Evolutionary conservation across 306 rosid species (phyloP).

Genomic region (cucumber (Cucumis sativus)): DNA sequence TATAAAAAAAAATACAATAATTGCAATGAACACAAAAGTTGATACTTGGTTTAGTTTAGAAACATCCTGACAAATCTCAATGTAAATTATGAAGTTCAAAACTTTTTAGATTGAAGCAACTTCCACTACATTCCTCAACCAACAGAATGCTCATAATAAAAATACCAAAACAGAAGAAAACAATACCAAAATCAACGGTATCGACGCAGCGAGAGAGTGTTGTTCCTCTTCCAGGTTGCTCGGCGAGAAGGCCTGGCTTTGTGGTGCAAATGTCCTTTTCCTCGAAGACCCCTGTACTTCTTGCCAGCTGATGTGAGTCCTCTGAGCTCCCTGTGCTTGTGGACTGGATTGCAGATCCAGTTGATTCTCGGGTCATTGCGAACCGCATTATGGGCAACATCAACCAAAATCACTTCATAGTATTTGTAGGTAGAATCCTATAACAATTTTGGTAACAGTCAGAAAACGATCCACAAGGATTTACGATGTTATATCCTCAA

Average conservation of each 20-base stretch:
- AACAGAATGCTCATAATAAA: too few species aligned
- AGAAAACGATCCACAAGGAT: too few species aligned
- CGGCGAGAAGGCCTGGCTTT: conserved; percentile 64
- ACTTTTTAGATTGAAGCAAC: too few species aligned
- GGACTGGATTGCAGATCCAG: conserved; percentile 74
- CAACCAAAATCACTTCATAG: conserved; percentile 61
- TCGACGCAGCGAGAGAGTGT: conserved; percentile 70
- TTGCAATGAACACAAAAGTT: too few species aligned
- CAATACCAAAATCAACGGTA: conserved; percentile 34
- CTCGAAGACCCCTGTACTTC: conserved; percentile 62
- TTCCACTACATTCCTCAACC: too few species aligned
- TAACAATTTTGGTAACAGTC: too few species aligned
- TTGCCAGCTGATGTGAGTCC: conserved; percentile 84
- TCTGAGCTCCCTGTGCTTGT: conserved; percentile 80
- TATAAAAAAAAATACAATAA: too few species aligned
- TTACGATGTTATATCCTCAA: too few species aligned
- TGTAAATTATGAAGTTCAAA: too few species aligned
- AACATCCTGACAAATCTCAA: too few species aligned
- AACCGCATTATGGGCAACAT: conserved; percentile 60
- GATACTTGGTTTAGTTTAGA: too few species aligned
- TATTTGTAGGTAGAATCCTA: conserved; percentile 85
- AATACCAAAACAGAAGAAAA: too few species aligned
- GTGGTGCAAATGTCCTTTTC: conserved; percentile 67
- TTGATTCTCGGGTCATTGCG: conserved; percentile 80
- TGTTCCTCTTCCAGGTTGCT: conserved; percentile 89